Conservation (phyloP, 495 filamentous ascomycete genomes). For the Alectoria sarmentosa region DNA sequence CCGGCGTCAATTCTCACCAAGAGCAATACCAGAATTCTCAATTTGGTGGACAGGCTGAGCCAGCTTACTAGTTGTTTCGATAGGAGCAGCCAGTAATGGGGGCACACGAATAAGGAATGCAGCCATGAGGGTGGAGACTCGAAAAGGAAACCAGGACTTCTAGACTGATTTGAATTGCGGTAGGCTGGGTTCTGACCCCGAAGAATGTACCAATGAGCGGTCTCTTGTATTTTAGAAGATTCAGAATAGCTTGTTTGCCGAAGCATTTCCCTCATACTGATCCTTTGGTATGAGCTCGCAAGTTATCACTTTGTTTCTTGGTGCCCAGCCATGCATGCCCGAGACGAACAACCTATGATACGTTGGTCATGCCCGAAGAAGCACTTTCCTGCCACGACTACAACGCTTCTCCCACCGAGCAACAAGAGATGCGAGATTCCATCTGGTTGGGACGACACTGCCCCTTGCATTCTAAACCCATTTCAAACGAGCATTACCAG, state of each 20-base stretch:
- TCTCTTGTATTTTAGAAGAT: not conserved
- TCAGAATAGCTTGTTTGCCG: not conserved
- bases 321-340: not conserved
- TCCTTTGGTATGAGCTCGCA: not conserved
- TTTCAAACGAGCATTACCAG: not conserved
- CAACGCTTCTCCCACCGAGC: not conserved
- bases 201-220: not conserved
- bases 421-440: not conserved
- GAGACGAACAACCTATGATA: not conserved
- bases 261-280: not conserved
- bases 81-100: not conserved
- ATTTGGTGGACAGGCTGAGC: slow-evolving; percentile 28
- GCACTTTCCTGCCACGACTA: not conserved
- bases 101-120: not conserved
- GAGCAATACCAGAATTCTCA: slow-evolving; percentile 28
- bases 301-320: not conserved
- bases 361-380: not conserved
- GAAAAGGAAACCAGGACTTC: not conserved
- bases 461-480: not conserved
- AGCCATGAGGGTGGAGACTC: not conserved
- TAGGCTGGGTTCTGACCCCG: not conserved
- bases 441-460: not conserved
- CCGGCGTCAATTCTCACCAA: slow-evolving; percentile 26
- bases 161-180: slow-evolving; percentile 1
- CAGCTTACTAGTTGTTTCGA: slow-evolving; percentile 17